phyloP scores from a whole-genome alignment of 164 flowering plant species.

The Nymphaea colorata region DNA sequence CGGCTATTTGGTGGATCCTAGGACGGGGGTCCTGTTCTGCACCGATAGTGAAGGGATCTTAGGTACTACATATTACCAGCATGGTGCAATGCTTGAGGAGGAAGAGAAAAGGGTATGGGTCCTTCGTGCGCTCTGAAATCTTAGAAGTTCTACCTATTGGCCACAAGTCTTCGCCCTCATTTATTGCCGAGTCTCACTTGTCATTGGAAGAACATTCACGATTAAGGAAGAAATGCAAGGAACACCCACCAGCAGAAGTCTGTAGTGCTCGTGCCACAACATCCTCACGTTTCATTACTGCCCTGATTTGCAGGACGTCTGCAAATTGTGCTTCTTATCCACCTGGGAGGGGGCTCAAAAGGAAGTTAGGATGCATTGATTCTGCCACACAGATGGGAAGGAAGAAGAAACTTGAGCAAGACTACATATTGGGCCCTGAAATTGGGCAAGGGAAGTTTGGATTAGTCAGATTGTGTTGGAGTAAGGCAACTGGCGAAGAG shows the following conservation, averaged over 20 bases:
- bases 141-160: conserved; percentile 9
- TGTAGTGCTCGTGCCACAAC: conserved; percentile 36
- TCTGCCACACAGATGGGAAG: conserved; percentile 56
- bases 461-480: conserved; percentile 56
- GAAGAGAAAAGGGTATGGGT: conserved; percentile 67
- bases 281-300: conserved; percentile 57
- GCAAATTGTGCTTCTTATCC: conserved; percentile 14
- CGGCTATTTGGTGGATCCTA: too few species aligned
- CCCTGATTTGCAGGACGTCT: conserved; percentile 60
- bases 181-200: conserved; percentile 34
- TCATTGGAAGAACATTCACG: conserved; percentile 61
- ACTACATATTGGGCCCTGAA: conserved; percentile 35
- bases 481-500: conserved; percentile 42
- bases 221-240: conserved; percentile 61
- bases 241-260: conserved; percentile 22
- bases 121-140: conserved; percentile 12
- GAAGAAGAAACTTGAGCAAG: conserved; percentile 79
- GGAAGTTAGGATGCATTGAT: conserved; percentile 96
- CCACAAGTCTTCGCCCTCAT: conserved; percentile 13
- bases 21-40: not conserved
- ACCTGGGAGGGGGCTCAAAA: conserved; percentile 70
- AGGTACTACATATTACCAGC: not conserved
- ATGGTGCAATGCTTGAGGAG: conserved; percentile 36
- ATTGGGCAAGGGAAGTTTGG: conserved; percentile 89
- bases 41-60: not conserved